These are phyloP conservation scores for Termitomyces eurrhizus DNA, from an alignment of 768 basidiomycete species.

Conservation along the genomic window DNA sequence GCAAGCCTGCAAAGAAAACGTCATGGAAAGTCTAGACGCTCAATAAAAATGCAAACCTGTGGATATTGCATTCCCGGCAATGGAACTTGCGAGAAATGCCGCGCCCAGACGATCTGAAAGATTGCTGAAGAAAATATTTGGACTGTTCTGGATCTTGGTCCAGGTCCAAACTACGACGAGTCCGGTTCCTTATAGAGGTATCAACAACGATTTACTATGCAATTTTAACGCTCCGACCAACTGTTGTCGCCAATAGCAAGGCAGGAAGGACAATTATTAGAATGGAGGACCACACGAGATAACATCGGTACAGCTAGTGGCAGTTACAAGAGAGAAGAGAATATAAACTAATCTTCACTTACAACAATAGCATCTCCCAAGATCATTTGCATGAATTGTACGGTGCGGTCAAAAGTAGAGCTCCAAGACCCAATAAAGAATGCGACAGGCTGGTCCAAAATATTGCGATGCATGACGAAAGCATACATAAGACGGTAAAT, in stretches of 20 bases:
- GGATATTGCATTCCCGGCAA: not conserved
- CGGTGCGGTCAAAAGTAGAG: not conserved
- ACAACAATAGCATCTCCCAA: not conserved
- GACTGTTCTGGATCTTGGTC: not conserved
- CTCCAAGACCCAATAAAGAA: not conserved
- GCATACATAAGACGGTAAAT: not conserved
- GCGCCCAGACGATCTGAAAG: not conserved
- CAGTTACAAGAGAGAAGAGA: not conserved
- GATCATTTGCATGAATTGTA: not conserved
- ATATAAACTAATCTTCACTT: not conserved
- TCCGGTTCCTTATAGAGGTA: not conserved
- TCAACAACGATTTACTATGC: not conserved
- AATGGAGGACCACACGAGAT: slow-evolving; percentile 2
- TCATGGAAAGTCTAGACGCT: not conserved
- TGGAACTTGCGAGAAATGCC: not conserved
- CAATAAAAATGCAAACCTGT: not conserved
- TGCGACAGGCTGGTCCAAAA: not conserved
- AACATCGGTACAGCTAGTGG: slow-evolving; percentile 2
- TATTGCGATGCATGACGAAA: not conserved
- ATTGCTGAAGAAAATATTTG: not conserved
- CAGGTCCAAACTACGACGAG: not conserved
- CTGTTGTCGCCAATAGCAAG: not conserved
- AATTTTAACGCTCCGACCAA: not conserved
- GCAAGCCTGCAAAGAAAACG: not conserved
- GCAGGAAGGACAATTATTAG: not conserved